A percentile compares a stretch with the other conserved stretches of the same genome.
These are phyloP conservation scores for Paraphaeosphaeria sporulosa DNA, from an alignment of 2,329 filamentous ascomycete genomes.

Conservation along the genomic window DNA sequence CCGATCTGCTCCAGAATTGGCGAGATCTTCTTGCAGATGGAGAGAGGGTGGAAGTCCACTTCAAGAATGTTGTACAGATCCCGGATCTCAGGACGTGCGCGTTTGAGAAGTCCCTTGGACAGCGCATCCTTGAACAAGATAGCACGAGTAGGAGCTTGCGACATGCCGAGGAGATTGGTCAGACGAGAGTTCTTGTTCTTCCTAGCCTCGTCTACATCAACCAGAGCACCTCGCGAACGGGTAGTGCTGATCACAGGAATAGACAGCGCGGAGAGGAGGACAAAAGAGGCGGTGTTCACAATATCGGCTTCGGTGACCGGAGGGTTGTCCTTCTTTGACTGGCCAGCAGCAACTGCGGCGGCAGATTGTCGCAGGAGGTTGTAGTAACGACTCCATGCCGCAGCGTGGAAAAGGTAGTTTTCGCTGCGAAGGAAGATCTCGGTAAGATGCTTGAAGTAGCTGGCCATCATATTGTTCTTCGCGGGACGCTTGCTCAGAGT, in stretches of 20 bases:
- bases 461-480: slow-evolving; percentile 99
- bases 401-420: slow-evolving; percentile 99
- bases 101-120: slow-evolving; percentile 92
- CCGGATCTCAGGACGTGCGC: slow-evolving; percentile 91
- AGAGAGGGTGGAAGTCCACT: slow-evolving; percentile 98
- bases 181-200: slow-evolving; percentile 99
- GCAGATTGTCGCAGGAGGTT: slow-evolving; percentile 93
- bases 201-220: slow-evolving; percentile 94
- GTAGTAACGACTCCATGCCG: slow-evolving; percentile 97
- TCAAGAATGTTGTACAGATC: slow-evolving; percentile 98
- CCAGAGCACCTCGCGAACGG: slow-evolving; percentile 90
- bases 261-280: slow-evolving; percentile 91
- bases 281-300: slow-evolving; percentile 93
- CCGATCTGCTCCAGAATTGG: slow-evolving; percentile 95
- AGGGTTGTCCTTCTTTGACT: slow-evolving; percentile 94
- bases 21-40: slow-evolving; percentile 98
- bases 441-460: slow-evolving; percentile 99
- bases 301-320: slow-evolving; percentile 87
- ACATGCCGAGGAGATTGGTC: slow-evolving; percentile 95
- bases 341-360: slow-evolving; percentile 80
- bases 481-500: slow-evolving; percentile 97
- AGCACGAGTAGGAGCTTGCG: slow-evolving; percentile 83
- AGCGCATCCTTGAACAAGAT: slow-evolving; percentile 95
- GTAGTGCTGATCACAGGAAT: slow-evolving; percentile 99
- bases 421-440: slow-evolving; percentile 98